These are phyloP conservation scores for Cupressus sempervirens DNA, from an alignment of 75 land plant genomes.

Conservation along the genomic window DNA sequence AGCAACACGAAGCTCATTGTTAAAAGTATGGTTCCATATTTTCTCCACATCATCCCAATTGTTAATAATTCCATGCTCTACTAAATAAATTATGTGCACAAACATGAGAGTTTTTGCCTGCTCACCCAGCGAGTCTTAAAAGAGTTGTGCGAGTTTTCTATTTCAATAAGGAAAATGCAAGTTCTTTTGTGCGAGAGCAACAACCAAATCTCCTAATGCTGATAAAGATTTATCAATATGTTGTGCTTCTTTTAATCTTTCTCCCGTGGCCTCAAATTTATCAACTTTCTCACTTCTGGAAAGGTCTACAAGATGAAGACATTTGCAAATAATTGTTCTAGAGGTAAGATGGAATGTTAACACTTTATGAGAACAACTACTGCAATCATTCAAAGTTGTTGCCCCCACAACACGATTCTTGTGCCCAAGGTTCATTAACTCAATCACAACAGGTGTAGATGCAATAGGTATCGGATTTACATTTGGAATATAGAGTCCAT, in stretches of 20 bases:
- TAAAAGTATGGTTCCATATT: conserved; percentile 86
- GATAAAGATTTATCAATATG: conserved; percentile 83
- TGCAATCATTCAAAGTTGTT: conserved; percentile 81
- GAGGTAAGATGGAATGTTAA: conserved; percentile 66
- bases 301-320: conserved; percentile 87
- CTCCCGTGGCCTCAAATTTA: conserved; percentile 82
- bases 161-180: conserved; percentile 78
- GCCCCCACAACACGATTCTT: conserved; percentile 71
- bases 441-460: conserved; percentile 57
- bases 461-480: conserved; percentile 56
- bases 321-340: conserved; percentile 64
- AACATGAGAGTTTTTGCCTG: conserved; percentile 98
- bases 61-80: conserved; percentile 30
- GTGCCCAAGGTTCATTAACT: conserved; percentile 68
- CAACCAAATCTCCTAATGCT: conserved; percentile 79
- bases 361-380: conserved; percentile 90
- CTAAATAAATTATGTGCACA: conserved; percentile 91
- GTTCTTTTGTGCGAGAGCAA: conserved; percentile 76
- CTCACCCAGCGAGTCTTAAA: conserved; percentile 87
- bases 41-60: conserved; percentile 97
- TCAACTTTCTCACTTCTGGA: conserved; percentile 90
- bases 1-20: conserved; percentile 70
- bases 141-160: conserved; percentile 76
- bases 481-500: conserved; percentile 71
- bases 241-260: conserved; percentile 85